phyloP scores from a whole-genome alignment of 345 rosid species.

The Turnera subulata region DNA sequence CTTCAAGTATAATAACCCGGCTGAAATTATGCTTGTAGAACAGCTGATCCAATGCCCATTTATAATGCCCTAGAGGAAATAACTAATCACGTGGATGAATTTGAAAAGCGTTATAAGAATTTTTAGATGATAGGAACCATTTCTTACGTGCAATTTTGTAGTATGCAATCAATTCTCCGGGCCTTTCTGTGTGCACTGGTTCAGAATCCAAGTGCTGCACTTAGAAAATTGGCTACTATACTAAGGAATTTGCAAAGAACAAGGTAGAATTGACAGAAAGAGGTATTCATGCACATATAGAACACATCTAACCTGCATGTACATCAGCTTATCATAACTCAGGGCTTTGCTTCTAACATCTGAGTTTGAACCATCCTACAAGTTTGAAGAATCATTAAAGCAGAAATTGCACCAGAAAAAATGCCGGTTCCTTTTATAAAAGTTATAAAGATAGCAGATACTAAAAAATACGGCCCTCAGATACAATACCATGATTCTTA shows the following conservation, averaged over 20 bases:
- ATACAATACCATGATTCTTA: neutral
- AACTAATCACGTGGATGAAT: conserved; percentile 17
- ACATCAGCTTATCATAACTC: conserved; percentile 78
- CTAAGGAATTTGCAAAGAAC: neutral
- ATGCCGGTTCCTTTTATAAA: neutral
- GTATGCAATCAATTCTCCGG: conserved; percentile 90
- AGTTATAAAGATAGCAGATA: neutral
- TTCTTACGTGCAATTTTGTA: conserved; percentile 84
- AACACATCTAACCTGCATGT: conserved; percentile 64
- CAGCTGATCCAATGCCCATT: conserved; percentile 91
- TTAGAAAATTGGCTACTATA: neutral
- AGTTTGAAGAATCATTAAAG: neutral
- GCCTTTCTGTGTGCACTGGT: conserved; percentile 76
- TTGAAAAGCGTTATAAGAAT: conserved; percentile 13
- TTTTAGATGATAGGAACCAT: conserved; percentile 15
- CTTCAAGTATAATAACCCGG: conserved; percentile 90
- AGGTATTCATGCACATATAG: neutral
- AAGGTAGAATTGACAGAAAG: neutral
- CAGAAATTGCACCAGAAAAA: neutral
- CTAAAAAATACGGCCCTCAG: neutral
- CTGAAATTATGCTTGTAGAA: conserved; percentile 79
- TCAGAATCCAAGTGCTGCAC: conserved; percentile 77
- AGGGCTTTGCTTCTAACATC: conserved; percentile 68
- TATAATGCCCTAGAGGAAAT: conserved; percentile 65
- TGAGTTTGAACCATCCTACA: conserved; percentile 75